These are phyloP conservation scores for Hevea brasiliensis DNA, from an alignment of 345 rosid genomes.

Conservation along the genomic window DNA sequence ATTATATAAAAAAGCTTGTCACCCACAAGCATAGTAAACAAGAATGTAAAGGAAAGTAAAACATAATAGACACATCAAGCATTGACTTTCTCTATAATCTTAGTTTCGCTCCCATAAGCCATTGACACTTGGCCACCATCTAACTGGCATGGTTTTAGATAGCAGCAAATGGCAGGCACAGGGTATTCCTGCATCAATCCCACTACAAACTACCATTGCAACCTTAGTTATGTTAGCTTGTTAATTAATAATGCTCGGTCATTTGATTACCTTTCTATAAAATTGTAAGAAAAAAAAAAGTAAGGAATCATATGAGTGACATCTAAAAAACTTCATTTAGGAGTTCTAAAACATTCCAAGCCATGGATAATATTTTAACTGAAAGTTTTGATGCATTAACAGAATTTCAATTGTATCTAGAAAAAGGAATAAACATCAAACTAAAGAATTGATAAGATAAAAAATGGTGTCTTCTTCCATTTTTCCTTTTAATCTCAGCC, in stretches of 20 bases:
- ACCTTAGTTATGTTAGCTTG: neutral
- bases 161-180: neutral
- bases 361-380: neutral
- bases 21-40: constrained; percentile 1
- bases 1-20: neutral
- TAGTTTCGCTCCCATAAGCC: neutral
- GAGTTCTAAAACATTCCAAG: neutral
- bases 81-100: neutral
- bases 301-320: neutral
- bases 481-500: neutral
- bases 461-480: neutral
- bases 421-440: neutral
- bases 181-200: neutral
- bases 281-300: neutral
- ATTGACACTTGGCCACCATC: neutral
- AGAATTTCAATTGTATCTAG: neutral
- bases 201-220: neutral
- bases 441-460: neutral
- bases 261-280: neutral
- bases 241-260: neutral
- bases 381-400: neutral
- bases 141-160: neutral
- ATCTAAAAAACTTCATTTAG: neutral
- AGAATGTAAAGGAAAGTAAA: neutral
- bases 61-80: neutral